Percentiles rank a stretch among this genome's conserved stretches.
phyloP scores from a whole-genome alignment of 305 asterid genomes.

The Salvia sclarea region DNA sequence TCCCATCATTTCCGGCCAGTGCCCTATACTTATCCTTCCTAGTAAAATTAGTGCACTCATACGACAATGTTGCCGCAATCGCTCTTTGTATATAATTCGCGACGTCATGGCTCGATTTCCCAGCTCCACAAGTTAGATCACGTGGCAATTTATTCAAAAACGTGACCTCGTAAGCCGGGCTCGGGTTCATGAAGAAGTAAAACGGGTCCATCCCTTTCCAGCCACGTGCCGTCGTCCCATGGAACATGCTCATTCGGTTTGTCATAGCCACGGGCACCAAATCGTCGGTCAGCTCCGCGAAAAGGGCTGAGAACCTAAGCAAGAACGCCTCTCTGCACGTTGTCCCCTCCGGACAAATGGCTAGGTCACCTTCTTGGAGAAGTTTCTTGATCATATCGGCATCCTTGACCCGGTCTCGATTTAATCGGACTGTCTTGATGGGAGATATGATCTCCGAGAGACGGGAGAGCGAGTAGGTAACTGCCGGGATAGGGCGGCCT shows the following conservation, averaged over 20 bases:
- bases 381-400: constrained; percentile 61
- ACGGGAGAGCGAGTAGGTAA: constrained; percentile 49
- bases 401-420: constrained; percentile 55
- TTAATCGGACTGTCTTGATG: constrained; percentile 48
- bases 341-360: constrained; percentile 76
- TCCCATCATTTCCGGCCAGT: constrained; percentile 71
- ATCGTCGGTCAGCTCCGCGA: constrained; percentile 68
- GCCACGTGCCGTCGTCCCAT: constrained; percentile 79
- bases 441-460: constrained; percentile 56
- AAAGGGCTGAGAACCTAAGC: constrained; percentile 65
- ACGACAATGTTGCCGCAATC: constrained; percentile 55
- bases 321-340: constrained; percentile 72
- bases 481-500: constrained; percentile 58
- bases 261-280: constrained; percentile 69
- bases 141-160: constrained; percentile 61
- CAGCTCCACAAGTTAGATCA: constrained; percentile 52
- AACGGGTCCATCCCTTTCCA: constrained; percentile 81
- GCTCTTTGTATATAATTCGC: constrained; percentile 69
- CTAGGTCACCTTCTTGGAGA: constrained; percentile 60
- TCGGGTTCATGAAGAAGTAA: constrained; percentile 76
- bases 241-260: constrained; percentile 63
- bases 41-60: constrained; percentile 66
- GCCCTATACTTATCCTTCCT: constrained; percentile 76
- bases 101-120: constrained; percentile 69
- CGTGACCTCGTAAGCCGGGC: constrained; percentile 65